Base-by-base conservation (phyloP, 2,329 filamentous ascomycete species). In the Penicillium palitans region DNA sequence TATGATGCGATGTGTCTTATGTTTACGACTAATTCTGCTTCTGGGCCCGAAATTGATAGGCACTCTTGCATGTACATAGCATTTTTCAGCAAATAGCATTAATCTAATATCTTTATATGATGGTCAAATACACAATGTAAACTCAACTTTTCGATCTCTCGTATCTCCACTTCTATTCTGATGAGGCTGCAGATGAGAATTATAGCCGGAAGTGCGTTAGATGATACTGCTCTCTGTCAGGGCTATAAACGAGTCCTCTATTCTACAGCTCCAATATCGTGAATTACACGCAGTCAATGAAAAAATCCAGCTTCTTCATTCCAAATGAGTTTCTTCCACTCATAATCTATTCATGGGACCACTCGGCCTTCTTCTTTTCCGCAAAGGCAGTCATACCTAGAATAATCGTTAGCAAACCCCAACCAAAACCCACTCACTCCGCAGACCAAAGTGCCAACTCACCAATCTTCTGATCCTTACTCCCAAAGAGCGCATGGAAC, bases 381-480 rank as follows among this genome's bases (percentile, higher is more conserved):
- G 90, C 90, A 82, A 99, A 99, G 13, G 95, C 95, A 74, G 88
- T 88, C 95, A 98, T 88, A 13, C 84, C 82, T 82, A 60, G 31
- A 37, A 39, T 2, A 21, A 17, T 19, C 24, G 49, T 67, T 57
- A 68, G 64, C 49, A 53, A 44, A 33, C 42, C 21, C 21, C 40
- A 37, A 9, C 9, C 3, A 4, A 21, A 46, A 7, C n/a, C 42
- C 27, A 33, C 9, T 1, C 35, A 48, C 29, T 45, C 44, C 33
- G 15, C 9, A 42, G 21, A 31, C n/a, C 21, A 31, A 40, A 53
- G 7, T 37, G 45, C 7, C 10, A 46, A 65, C 78, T 62, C 87
- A 76, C 91, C 93, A 75, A 97, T 90, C 83, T 98, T 99, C 79
- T 99, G 95, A 77, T 99, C 95, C 79, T 91, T 85, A 74, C 90